A percentile compares a stretch with the other conserved stretches of the same genome.
These are phyloP conservation scores for Amniculicola lignicola DNA, from an alignment of 495 filamentous ascomycete species.

Conservation along the genomic window DNA sequence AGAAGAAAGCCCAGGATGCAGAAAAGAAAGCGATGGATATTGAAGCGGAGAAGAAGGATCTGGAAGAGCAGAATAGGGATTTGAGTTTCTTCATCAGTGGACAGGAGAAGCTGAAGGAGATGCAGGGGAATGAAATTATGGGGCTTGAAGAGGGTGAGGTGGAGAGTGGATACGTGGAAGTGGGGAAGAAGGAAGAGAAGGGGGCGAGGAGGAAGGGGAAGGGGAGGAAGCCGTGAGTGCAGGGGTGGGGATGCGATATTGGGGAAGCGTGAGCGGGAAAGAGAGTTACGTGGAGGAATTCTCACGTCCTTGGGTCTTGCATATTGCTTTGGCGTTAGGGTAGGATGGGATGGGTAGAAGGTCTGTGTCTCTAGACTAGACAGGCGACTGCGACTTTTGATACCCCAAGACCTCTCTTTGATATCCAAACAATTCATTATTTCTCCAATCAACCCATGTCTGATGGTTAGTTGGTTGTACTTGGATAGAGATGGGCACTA, in stretches of 20 bases:
- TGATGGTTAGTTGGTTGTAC: too few relatives aligned
- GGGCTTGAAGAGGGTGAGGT: slow-evolving; percentile 51
- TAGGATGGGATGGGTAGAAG: too few relatives aligned
- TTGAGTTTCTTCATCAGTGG: slow-evolving; percentile 84
- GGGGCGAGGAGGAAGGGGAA: slow-evolving; percentile 40
- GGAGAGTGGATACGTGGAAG: slow-evolving; percentile 54
- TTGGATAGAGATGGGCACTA: too few relatives aligned
- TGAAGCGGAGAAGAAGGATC: slow-evolving; percentile 57
- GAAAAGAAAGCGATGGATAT: slow-evolving; percentile 53
- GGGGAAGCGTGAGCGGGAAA: too few relatives aligned
- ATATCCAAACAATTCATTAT: too few relatives aligned
- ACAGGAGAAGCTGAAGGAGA: slow-evolving; percentile 73
- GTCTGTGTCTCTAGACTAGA: too few relatives aligned
- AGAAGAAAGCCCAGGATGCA: slow-evolving; percentile 38
- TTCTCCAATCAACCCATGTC: too few relatives aligned
- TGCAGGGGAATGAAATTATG: slow-evolving; percentile 60
- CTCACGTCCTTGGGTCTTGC: too few relatives aligned
- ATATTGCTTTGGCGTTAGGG: too few relatives aligned
- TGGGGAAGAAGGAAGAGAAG: slow-evolving; percentile 52
- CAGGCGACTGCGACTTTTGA: too few relatives aligned
- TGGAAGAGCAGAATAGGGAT: slow-evolving; percentile 86
- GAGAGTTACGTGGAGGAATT: too few relatives aligned
- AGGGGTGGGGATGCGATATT: not conserved
- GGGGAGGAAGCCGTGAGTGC: not conserved
- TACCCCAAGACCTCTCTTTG: too few relatives aligned